Base-by-base conservation (phyloP, 441 rosid species). In the Gossypium lobatum region DNA sequence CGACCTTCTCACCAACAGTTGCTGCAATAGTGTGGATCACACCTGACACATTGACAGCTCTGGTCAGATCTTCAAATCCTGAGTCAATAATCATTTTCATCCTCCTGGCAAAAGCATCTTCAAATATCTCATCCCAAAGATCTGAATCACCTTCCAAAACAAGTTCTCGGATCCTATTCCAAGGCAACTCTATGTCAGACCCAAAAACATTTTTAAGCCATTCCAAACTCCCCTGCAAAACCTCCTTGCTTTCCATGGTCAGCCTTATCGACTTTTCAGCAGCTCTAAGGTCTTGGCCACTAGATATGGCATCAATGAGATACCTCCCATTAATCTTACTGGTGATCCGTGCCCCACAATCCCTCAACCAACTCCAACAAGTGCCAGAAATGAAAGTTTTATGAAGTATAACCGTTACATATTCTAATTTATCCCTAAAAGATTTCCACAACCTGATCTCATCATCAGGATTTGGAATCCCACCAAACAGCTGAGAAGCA, bases 101-200 rank as follows among this genome's bases (percentile, higher is more conserved):
- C 84, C 99, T 90, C 77, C 81, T 80, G 74, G 90, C 88, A 82
- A 95, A 95, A 13, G 99, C 96, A 86, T 86, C 91, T 82, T 93
- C 98, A 73, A 95, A 95, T 72, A 95, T 91, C 88, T 93, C 97
- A 85, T 93, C 92, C 99, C 99, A 93, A 70, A 93, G 88, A 83
- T 95, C 93, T 26, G 88, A 89, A 78, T 91, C 95, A 69, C 88
- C 98, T 73, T 87, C 91, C 74, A 95, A 73, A 76, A 95, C 98
- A 73, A 95, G 92, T 80, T 95, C 99, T 21, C 91, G 80, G 57
- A 88, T 91, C 79, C 97, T 89, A 80, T 91, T 90, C 99, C 99
- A 95, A 8, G 98, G 99, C 79, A 89, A 80, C 87, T 90, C 96
- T 14, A 95, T 85, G 85, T 95, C 99, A 52, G 97, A 95, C 57